Conservation (phyloP, 176 grass and related monocot genomes). For the sorghum (Sorghum bicolor) region DNA sequence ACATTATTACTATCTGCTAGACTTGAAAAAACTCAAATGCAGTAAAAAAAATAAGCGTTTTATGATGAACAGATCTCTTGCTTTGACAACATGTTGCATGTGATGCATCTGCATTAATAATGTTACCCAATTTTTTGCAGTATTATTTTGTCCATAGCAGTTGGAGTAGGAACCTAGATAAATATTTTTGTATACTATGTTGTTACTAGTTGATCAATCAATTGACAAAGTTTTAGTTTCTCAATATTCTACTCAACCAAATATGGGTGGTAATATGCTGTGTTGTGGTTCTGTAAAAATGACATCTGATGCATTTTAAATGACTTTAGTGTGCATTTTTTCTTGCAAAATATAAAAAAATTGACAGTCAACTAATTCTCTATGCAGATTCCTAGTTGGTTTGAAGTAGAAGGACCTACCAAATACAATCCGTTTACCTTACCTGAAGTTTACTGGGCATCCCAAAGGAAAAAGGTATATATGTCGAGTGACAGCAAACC, state of each 20-base stretch:
- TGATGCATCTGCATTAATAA: slow-evolving; percentile 3
- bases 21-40: not conserved
- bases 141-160: not conserved
- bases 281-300: not conserved
- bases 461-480: slow-evolving; percentile 86
- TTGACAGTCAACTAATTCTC: not conserved
- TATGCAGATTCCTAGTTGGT: slow-evolving; percentile 89
- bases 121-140: not conserved
- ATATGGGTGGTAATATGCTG: not conserved
- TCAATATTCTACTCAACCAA: not conserved
- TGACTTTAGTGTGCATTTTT: not conserved
- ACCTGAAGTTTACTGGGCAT: slow-evolving; percentile 86
- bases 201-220: not conserved
- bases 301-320: not conserved
- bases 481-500: not conserved
- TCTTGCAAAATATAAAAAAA: not conserved
- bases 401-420: slow-evolving; percentile 64
- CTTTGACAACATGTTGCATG: not conserved
- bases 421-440: slow-evolving; percentile 88
- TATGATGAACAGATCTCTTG: not conserved
- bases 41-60: not conserved
- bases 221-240: not conserved
- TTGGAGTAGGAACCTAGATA: not conserved
- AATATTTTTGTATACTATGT: not conserved
- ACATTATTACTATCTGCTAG: not conserved